A percentile compares a stretch with the other conserved stretches of the same genome.
These are phyloP conservation scores for Pelargonium nanum DNA, from an alignment of 345 rosid species.

Conservation along the genomic window DNA sequence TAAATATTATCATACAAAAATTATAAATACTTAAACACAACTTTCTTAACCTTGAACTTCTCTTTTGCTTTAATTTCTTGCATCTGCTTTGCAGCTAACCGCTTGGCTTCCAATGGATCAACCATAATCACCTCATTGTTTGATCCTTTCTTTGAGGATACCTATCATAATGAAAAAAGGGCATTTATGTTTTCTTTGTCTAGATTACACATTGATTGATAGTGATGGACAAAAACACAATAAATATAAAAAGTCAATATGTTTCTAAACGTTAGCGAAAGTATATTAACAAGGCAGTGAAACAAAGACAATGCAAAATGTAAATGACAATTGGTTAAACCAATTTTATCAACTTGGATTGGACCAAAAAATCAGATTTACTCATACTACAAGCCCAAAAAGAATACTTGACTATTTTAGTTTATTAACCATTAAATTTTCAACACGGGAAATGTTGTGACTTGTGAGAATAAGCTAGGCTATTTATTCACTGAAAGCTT, in stretches of 20 bases:
- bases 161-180: constrained; percentile 16
- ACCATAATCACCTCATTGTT: constrained; percentile 59
- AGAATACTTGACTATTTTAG: background rate
- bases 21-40: background rate
- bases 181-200: background rate
- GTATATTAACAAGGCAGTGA: no score
- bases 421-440: background rate
- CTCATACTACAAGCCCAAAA: background rate
- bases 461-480: no score
- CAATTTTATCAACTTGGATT: background rate
- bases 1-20: background rate
- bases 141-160: constrained; percentile 29
- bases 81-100: constrained; percentile 70
- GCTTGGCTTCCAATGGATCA: constrained; percentile 84
- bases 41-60: constrained; percentile 39
- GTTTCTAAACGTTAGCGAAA: no score
- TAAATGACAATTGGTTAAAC: no score
- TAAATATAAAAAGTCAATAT: no score
- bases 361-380: background rate
- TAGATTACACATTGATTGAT: background rate
- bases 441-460: no score
- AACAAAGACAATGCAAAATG: no score
- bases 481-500: no score
- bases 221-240: background rate
- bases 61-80: constrained; percentile 51